Evolutionary conservation across 306 rosid genomes (phyloP), one percentile per base, ranked within the genome.

Genomic region (Delonix regia): DNA sequence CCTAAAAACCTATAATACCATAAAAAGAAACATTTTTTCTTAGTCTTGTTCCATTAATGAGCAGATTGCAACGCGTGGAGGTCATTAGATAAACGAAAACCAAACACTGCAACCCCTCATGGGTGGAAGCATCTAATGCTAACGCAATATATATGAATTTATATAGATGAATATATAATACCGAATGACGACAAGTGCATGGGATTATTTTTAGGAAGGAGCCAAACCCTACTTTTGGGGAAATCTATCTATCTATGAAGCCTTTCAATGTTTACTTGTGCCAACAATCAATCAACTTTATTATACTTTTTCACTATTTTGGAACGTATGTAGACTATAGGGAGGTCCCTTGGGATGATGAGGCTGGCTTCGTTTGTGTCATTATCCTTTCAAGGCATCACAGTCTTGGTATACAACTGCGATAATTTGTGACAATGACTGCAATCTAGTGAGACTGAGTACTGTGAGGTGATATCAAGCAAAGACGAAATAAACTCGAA

Each of bases 1-100:
- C 74, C 79, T 62, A 78, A 86, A 69, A 69, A 33, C 80, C 79
- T 67, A 61, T 57, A 30, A 5, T 69, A 12, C 90, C 47, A 66
- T n/a, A 75, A 71, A 75, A 66, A 78, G 85, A 71, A 82, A 84
- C 62, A 62, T 72, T 15, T 56, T 67, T 81, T 83, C 78, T 21
- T 62, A 44, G 84, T 55, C 83, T 39, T 49, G 34, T 55, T 84
- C 80, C 80, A 48, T 49, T 82, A 80, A 71, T 65, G 24, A 71
- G n/a, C 51, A 62, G 14, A 70, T 44, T 25, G 39, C 30, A 13
- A 52, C 18, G 70, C 49, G 59, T 57, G 42, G 44, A 39, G 38
- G 59, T 30, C 25, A 68, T 49, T 16, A 57, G 38, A 57, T 24
- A 53, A 48, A 73, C 30, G 13, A 36, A 19, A 34, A 64, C 71